A percentile compares a stretch with the other conserved stretches of the same genome.
Conservation (phyloP, 768 basidiomycete genomes). For the Leucocoprinus leucothites region DNA sequence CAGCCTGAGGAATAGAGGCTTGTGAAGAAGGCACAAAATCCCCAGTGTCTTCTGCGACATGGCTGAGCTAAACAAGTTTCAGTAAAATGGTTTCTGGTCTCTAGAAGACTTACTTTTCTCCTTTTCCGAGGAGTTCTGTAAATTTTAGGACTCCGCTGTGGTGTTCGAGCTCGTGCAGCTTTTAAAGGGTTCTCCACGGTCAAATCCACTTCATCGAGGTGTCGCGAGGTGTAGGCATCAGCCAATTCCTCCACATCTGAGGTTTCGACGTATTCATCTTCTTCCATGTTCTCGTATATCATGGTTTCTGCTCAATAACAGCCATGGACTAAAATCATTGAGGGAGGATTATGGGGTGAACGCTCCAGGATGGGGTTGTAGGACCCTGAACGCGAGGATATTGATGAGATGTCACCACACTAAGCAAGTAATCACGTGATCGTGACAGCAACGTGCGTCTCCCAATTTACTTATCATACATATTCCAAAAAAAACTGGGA, state of each 20-base stretch:
- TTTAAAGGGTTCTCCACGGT: background rate
- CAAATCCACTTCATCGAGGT: background rate
- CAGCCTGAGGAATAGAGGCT: background rate
- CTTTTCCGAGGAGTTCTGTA: background rate
- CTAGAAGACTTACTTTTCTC: background rate
- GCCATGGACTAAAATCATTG: background rate
- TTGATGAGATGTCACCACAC: background rate
- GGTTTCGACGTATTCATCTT: constrained; percentile 10
- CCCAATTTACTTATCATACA: too few species aligned
- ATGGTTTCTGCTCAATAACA: background rate
- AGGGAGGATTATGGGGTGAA: background rate
- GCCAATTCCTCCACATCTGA: constrained; percentile 10
- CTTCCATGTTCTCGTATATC: background rate
- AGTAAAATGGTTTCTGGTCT: background rate
- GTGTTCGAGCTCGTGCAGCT: background rate
- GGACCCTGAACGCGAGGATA: constrained; percentile 2
- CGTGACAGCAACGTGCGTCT: background rate
- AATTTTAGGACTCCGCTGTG: background rate
- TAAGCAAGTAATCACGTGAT: constrained; percentile 1
- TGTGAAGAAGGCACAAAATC: background rate
- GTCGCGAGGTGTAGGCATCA: background rate
- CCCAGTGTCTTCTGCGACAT: background rate
- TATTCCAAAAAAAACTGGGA: too few species aligned
- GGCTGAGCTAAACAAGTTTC: constrained; percentile 2
- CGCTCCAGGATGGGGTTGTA: background rate